These are phyloP conservation scores for Rubus idaeus DNA, from an alignment of 306 rosid species.

Conservation along the genomic window DNA sequence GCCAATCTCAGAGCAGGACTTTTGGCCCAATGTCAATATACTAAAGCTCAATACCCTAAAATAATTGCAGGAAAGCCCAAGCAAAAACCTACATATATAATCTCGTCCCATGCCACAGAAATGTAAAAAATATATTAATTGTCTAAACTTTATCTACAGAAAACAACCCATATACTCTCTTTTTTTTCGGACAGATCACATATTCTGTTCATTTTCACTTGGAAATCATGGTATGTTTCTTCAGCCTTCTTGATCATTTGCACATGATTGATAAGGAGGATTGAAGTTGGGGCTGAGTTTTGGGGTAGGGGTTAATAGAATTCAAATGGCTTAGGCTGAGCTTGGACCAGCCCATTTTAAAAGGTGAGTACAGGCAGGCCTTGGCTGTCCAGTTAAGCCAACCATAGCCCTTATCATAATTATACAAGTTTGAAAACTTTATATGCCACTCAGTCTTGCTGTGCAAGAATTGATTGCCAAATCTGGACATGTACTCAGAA, in stretches of 20 bases:
- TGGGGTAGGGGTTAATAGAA: background rate
- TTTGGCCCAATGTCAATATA: too few relatives aligned
- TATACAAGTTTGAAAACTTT: background rate
- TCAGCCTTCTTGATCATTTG: background rate
- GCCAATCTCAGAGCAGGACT: too few relatives aligned
- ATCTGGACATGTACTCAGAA: conserved; percentile 5
- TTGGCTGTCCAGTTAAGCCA: background rate
- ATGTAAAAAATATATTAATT: background rate
- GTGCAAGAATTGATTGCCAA: conserved; percentile 7
- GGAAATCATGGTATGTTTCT: background rate
- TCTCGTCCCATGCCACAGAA: background rate
- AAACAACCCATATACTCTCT: too few relatives aligned
- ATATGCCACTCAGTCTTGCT: background rate
- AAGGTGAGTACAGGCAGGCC: background rate
- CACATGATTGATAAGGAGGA: background rate
- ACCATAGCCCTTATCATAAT: background rate
- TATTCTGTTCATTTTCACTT: background rate
- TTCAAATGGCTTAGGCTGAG: background rate
- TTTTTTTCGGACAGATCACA: too few relatives aligned
- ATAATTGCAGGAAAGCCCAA: too few relatives aligned
- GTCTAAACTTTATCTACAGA: too few relatives aligned
- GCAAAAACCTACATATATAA: too few relatives aligned
- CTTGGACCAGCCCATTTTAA: background rate
- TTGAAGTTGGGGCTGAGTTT: background rate
- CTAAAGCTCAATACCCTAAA: too few relatives aligned